phyloP scores from a whole-genome alignment of 2,329 filamentous ascomycete species.

The Dothistroma septosporum region DNA sequence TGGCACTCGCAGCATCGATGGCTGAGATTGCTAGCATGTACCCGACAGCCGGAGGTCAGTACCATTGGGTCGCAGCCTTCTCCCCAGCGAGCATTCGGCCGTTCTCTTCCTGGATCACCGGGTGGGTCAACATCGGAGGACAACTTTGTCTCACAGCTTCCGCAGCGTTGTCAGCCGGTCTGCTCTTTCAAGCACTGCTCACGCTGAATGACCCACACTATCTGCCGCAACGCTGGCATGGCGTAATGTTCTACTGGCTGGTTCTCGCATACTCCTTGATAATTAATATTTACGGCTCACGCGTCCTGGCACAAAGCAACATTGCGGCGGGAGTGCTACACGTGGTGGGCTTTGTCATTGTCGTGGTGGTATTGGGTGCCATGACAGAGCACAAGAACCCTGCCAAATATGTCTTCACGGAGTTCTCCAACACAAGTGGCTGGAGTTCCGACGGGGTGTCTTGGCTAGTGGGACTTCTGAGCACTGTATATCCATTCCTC shows the following conservation, averaged over 20 bases:
- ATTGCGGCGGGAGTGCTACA: conserved; percentile 42
- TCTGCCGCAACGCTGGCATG: conserved; percentile 24
- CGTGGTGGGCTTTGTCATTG: conserved; percentile 47
- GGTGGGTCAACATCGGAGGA: conserved; percentile 23
- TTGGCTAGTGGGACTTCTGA: conserved; percentile 19
- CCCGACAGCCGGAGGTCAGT: conserved; percentile 39
- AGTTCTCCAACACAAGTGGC: conserved; percentile 19
- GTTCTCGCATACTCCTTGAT: conserved; percentile 19
- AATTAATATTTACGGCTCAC: conserved; percentile 21
- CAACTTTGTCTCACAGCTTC: conserved; percentile 20
- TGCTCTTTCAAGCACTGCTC: conserved; percentile 20
- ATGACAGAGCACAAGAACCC: conserved; percentile 36
- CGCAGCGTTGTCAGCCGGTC: conserved; percentile 15
- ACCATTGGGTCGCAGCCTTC: conserved; percentile 46
- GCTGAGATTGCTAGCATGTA: conserved; percentile 41
- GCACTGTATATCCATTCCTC: conserved; percentile 19
- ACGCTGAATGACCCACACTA: conserved; percentile 21
- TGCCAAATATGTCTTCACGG: conserved; percentile 15
- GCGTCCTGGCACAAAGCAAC: conserved; percentile 42
- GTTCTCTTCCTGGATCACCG: conserved; percentile 38
- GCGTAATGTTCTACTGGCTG: conserved; percentile 23
- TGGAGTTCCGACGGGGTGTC: conserved; percentile 19
- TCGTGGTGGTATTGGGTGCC: conserved; percentile 42
- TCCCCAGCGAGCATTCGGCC: conserved; percentile 34
- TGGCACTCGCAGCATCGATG: conserved; percentile 40